Conservation (phyloP, 1,284 basidiomycete genomes). For the Boletus smithii region DNA sequence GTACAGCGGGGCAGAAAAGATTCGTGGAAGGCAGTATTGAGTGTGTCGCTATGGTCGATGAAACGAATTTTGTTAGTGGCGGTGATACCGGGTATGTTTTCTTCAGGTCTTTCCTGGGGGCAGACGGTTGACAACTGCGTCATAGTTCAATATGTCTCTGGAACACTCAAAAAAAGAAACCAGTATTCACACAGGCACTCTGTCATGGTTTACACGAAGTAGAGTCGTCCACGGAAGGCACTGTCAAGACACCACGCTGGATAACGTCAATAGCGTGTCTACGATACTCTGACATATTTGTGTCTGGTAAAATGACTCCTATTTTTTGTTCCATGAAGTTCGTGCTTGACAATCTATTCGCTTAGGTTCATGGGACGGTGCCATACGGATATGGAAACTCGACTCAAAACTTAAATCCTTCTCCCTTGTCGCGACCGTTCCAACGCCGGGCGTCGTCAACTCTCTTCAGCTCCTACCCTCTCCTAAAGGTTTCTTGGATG, state of each 20-base stretch:
- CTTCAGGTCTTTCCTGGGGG: too few species aligned
- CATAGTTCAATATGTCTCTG: constrained; percentile 86
- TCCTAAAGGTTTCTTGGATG: constrained; percentile 44
- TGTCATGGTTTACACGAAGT: constrained; percentile 84
- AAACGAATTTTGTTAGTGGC: constrained; percentile 87
- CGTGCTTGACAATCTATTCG: constrained; percentile 12
- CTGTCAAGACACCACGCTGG: constrained; percentile 81
- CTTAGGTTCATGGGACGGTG: constrained; percentile 88
- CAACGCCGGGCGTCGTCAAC: constrained; percentile 82
- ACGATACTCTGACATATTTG: constrained; percentile 89
- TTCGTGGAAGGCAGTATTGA: constrained; percentile 92
- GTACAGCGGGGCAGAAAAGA: constrained; percentile 42
- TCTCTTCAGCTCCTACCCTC: constrained; percentile 78
- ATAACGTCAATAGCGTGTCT: constrained; percentile 82
- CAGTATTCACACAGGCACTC: constrained; percentile 78
- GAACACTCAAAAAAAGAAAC: constrained; percentile 95
- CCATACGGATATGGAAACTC: constrained; percentile 87
- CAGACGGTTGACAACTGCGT: neutral
- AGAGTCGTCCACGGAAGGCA: constrained; percentile 68
- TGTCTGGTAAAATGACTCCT: constrained; percentile 59
- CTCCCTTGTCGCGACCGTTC: constrained; percentile 57
- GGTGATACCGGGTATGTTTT: constrained; percentile 88
- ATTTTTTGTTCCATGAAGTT: neutral
- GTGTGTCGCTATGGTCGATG: constrained; percentile 92
- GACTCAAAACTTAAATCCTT: constrained; percentile 77